Percentiles rank a stretch among this genome's conserved stretches.
Conservation (phyloP, 495 filamentous ascomycete genomes). For the Neurospora sp. region DNA sequence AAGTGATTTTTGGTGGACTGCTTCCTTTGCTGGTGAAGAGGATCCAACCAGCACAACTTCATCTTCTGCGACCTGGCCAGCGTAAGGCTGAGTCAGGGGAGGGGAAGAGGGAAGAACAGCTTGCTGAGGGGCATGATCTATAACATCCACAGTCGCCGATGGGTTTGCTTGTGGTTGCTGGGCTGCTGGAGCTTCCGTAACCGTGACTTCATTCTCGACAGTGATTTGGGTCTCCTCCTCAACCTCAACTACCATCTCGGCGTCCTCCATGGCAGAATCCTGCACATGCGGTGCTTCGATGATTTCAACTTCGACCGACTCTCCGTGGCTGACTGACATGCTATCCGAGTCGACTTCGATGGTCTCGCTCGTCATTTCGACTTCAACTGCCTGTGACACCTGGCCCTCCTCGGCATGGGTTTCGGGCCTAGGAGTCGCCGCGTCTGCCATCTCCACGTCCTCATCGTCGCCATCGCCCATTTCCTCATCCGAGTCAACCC, state of each 20-base stretch:
- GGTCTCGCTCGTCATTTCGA: not conserved
- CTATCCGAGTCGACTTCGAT: not conserved
- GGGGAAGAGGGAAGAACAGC: not conserved
- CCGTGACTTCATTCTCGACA: not conserved
- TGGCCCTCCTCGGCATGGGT: not conserved
- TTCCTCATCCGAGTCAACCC: not conserved
- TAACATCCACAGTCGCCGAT: not conserved
- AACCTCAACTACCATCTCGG: not conserved
- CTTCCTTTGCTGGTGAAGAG: not conserved
- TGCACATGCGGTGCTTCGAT: not conserved
- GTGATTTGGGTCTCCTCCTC: not conserved
- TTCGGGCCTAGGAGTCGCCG: not conserved
- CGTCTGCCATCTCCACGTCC: conserved; percentile 7
- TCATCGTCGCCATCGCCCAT: conserved; percentile 5
- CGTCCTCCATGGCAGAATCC: not conserved
- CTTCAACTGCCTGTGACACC: not conserved
- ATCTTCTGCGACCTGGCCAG: not conserved
- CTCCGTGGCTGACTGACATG: not conserved
- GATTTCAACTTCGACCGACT: not conserved
- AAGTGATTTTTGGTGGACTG: not conserved
- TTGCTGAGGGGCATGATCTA: not conserved
- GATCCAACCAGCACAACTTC: not conserved
- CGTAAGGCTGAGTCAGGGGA: not conserved
- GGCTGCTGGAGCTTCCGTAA: not conserved
- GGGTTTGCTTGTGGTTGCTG: not conserved